Conservation (phyloP, 495 filamentous ascomycete genomes). For the Neurospora pannonica region DNA sequence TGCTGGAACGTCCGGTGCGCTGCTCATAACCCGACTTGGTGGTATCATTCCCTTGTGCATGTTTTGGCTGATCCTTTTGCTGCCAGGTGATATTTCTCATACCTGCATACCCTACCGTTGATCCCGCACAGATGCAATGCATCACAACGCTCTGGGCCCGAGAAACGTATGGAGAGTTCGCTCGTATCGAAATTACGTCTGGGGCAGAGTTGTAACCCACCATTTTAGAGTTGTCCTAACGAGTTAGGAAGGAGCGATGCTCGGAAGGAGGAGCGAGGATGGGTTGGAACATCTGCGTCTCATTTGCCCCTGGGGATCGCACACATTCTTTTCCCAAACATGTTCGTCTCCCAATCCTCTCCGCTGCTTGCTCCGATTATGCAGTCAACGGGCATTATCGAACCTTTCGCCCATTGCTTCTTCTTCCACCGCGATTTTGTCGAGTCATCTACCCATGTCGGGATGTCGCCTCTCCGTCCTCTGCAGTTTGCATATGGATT, state of each 20-base stretch:
- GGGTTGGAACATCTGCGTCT: not conserved
- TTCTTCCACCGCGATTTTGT: not conserved
- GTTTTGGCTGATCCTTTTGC: not conserved
- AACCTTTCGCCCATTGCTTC: not conserved
- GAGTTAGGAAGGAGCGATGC: not conserved
- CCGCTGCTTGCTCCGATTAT: not conserved
- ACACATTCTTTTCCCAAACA: not conserved
- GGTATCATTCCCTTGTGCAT: not conserved
- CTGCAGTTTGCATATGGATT: not conserved
- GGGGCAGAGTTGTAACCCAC: not conserved
- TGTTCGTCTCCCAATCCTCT: not conserved
- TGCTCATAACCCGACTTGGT: not conserved
- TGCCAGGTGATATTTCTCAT: not conserved
- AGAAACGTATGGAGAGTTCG: not conserved
- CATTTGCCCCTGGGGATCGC: not conserved
- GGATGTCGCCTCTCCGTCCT: not conserved
- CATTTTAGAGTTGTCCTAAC: not conserved
- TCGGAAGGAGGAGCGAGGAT: no score
- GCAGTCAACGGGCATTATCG: not conserved
- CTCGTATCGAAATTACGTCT: not conserved
- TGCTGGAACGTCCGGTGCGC: not conserved
- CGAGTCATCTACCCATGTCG: not conserved
- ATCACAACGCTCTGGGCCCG: not conserved
- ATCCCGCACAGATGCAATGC: not conserved
- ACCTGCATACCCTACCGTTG: not conserved